Percentiles rank a stretch among this genome's conserved stretches.
Evolutionary conservation across 768 basidiomycete species (phyloP).

Genomic region (Chalciporus chontae): DNA sequence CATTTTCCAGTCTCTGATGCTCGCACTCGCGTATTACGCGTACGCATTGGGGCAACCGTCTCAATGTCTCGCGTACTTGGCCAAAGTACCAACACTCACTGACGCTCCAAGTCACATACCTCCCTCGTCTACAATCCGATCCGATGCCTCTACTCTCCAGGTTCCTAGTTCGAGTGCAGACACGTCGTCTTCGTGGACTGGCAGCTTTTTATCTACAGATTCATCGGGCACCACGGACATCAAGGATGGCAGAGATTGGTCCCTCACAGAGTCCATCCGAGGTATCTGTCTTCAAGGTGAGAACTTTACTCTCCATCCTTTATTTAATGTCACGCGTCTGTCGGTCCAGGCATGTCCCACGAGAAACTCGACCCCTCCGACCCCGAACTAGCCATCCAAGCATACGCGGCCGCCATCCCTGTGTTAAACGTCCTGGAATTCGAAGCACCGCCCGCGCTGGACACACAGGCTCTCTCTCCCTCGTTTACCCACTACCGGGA

Average conservation of each 20-base stretch:
- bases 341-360: conserved; percentile 62
- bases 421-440: conserved; percentile 48
- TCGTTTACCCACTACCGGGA: conserved; percentile 73
- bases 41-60: conserved; percentile 69
- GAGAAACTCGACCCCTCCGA: conserved; percentile 56
- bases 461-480: conserved; percentile 28
- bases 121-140: conserved; percentile 38
- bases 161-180: conserved; percentile 33
- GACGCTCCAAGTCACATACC: conserved; percentile 56
- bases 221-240: conserved; percentile 49
- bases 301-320: conserved; percentile 10
- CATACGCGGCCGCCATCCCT: conserved; percentile 54
- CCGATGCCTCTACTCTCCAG: conserved; percentile 36
- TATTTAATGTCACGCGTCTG: neutral
- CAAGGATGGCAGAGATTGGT: conserved; percentile 69
- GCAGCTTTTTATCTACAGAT: conserved; percentile 45
- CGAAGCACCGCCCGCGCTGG: conserved; percentile 40
- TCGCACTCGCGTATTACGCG: conserved; percentile 74
- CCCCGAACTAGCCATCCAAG: conserved; percentile 47
- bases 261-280: conserved; percentile 67
- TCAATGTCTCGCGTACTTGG: conserved; percentile 59
- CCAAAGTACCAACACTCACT: conserved; percentile 49
- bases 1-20: conserved; percentile 52
- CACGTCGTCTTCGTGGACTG: conserved; percentile 47
- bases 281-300: conserved; percentile 77